These are phyloP conservation scores for Medicago ruthenica DNA, from an alignment of 306 rosid genomes.

Conservation along the genomic window DNA sequence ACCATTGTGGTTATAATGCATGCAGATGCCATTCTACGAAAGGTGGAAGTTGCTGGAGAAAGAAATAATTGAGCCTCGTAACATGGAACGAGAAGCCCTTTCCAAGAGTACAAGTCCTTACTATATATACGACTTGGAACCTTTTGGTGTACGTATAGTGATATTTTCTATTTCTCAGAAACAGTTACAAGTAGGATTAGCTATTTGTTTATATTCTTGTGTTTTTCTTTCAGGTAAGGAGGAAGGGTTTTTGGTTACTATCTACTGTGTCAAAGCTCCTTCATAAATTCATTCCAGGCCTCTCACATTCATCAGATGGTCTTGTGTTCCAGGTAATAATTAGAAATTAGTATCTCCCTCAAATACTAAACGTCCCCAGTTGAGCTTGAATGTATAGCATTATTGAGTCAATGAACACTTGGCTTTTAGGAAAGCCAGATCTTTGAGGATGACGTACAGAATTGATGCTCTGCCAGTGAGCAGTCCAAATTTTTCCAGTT, in stretches of 20 bases:
- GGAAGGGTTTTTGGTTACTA: constrained; percentile 97
- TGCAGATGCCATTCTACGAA: constrained; percentile 94
- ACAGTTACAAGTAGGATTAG: constrained; percentile 32
- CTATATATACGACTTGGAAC: constrained; percentile 94
- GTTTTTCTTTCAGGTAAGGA: constrained; percentile 76
- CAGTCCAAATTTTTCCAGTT: background rate
- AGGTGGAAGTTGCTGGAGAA: constrained; percentile 98
- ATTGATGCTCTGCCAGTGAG: constrained; percentile 22
- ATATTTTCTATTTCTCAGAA: constrained; percentile 33
- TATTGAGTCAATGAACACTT: constrained; percentile 18
- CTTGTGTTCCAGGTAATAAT: constrained; percentile 90
- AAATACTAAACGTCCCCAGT: constrained; percentile 17
- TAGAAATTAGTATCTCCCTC: constrained; percentile 19
- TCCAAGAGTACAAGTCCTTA: constrained; percentile 68
- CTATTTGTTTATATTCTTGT: constrained; percentile 32
- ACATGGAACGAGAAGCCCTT: constrained; percentile 79
- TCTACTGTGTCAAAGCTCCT: constrained; percentile 90
- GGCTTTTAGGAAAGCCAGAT: constrained; percentile 16
- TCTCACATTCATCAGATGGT: constrained; percentile 95
- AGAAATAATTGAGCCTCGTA: constrained; percentile 97
- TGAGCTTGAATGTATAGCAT: constrained; percentile 20
- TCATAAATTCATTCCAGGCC: constrained; percentile 88
- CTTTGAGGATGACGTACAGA: constrained; percentile 28
- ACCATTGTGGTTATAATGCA: constrained; percentile 36
- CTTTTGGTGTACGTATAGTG: constrained; percentile 78